These are phyloP conservation scores for Apiospora marii DNA, from an alignment of 2,329 filamentous ascomycete species.

Conservation along the genomic window DNA sequence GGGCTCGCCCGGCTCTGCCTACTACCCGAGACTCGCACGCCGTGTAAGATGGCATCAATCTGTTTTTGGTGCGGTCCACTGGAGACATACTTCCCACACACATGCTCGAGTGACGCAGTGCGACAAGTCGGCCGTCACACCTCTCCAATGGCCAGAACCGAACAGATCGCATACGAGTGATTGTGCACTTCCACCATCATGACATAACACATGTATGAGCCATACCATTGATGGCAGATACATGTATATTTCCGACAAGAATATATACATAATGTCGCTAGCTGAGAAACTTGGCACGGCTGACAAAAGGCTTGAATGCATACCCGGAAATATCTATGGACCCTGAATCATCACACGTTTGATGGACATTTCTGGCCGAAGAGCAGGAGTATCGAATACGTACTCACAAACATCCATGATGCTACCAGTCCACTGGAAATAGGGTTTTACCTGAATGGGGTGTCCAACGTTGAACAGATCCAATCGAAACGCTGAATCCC, in stretches of 20 bases:
- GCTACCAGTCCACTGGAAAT: conserved; percentile 2
- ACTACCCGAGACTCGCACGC: background rate
- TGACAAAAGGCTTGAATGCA: no score
- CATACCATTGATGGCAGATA: background rate
- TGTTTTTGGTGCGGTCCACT: background rate
- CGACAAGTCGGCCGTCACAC: background rate
- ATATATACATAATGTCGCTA: no score
- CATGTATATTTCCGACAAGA: no score
- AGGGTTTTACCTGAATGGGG: conserved; percentile 5
- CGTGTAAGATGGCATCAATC: background rate
- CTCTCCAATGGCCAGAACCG: background rate
- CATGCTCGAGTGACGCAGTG: background rate
- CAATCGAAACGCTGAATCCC: conserved; percentile 3
- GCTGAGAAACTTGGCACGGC: no score
- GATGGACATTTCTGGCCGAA: background rate
- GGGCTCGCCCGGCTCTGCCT: background rate
- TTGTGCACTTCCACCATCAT: background rate
- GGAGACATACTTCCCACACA: background rate
- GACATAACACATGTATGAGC: background rate
- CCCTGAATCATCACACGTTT: background rate
- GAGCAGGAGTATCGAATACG: background rate
- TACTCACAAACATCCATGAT: background rate
- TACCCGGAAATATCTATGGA: background rate
- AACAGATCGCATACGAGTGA: background rate
- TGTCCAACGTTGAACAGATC: conserved; percentile 2